Evolutionary conservation across 257 asterid species (phyloP), one percentile per base, ranked within the genome.

Genomic region (Echium plantagineum): DNA sequence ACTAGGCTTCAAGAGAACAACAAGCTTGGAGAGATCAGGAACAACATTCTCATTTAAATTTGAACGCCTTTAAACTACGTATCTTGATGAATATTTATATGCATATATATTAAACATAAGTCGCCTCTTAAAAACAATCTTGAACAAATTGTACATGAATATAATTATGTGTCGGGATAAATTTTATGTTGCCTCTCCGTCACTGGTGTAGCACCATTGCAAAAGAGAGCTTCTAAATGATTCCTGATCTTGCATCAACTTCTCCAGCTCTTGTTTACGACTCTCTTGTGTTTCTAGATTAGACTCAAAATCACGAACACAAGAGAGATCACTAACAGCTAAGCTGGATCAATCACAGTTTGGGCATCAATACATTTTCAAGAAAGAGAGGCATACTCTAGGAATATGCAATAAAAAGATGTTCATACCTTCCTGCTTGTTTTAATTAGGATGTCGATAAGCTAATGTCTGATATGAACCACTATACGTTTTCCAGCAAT

Each of bases 301-400:
- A 63, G 75, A 65, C 70, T 90, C 95, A 66, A 85, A 83, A 71
- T 87, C 96, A 57, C 88, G 96, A 66, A 87, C 65, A 81, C 68
- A 80, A 61, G 96, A 84, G 68, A 90, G 87, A 78, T 90, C 96
- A 62, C 94, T 94, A 63, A 85, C 96, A 67, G 96, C 90, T 73
- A 90, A 78, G 69, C 97, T 90, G 94, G 62, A 76, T 60, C 21
- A 48, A n/a, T 54, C 35, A 47, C 59, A 64, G 64, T 21, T 47
- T 62, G 46, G 21, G n/a, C n/a, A 64, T 35, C 55, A 72, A 12
- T 32, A 56, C 26, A 21, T 3, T 15, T 21, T 6, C 26, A 7
- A 21, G 18, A 21, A 21, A 15, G 60, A 56, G 38, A 0, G 15
- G 38, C 31, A 56, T 56, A 22, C 5, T 4, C 21, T 4, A 19